Base-by-base conservation (phyloP, 148 eudicot species). In the Selenicereus undatus region DNA sequence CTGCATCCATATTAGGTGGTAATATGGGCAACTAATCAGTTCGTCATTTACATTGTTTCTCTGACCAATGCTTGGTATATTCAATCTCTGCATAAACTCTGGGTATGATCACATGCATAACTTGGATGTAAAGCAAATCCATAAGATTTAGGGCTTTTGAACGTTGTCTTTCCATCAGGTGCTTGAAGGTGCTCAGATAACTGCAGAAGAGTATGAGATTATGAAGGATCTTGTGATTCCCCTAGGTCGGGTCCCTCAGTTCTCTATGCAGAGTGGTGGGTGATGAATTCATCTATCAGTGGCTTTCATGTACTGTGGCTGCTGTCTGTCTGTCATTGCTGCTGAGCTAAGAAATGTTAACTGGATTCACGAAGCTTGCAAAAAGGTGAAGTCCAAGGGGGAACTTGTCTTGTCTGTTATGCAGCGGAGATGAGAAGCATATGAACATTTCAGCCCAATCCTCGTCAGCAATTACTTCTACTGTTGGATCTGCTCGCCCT, bases 211-310 rank as follows among this genome's bases (percentile, higher is more conserved):
- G 85, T 93, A 86, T 50, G 91, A 90, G 82, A 85, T 84, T 29
- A 88, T 96, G 95, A 93, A 90, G 88, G 97, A 96, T 81, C 83
- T 96, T 32, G 65, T 93, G 52, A 79, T 96, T 79, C 99, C 99
- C 22, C 91, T 93, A 69, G 92, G 97, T 45, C 88, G 91, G 78
- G 91, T 84, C 24, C 93, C 97, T 75, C 89, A 90, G 51, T 89
- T 89, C 73, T 86, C 94, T 9, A 82, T 87, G 75, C 94, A 92
- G 77, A 87, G 88, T 43, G 94, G 96, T 74, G 96, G 90, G 73
- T 91, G 75, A 82, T 84, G 20, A 76, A 30, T 71, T 6, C 56
- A 45, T 13, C 20, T 14, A 48, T 48, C 12, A 48, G 43, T 39
- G 43, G 43, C 43, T 39, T 39, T 39, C 43, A 4, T 7, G 43